Evolutionary conservation across 2,329 filamentous ascomycete genomes (phyloP), one percentile per base, ranked within the genome.

Genomic region (Pseudogymnoascus sp.): DNA sequence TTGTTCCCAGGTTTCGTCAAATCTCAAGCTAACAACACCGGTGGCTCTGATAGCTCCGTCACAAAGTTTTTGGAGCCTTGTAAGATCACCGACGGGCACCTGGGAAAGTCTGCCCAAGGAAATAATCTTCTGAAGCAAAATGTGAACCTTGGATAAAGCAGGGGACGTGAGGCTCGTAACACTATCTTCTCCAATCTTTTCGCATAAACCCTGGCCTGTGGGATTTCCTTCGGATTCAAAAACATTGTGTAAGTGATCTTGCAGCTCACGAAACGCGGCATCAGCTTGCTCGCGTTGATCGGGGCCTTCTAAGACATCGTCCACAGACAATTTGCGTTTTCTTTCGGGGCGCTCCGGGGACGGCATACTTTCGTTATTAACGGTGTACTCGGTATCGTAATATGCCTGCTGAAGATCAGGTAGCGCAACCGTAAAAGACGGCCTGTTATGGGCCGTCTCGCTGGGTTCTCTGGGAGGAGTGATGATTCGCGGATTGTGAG

Each of bases 231-330:
- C 91, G 4, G 89, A 88, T 67, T 90, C 83, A 68, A 93, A 91
- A 15, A 96, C 82, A 23, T 87, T 85, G 62, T 85, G 80, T 3
- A 96, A 78, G 59, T 92, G 82, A 38, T 83, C 82, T 63, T 88
- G 83, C 11, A 99, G 78, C 63, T 87, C 86, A 62, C 87, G 78
- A 53, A 93, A 80, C 47, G 90, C 88, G 10, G 85, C 82, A 69
- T 96, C 87, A 4, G 88, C 89, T 70, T 92, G 87, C 69, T 96
- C 87, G 61, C 88, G 87, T 74, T 96, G 90, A 71, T 96, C 91
- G 2, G 91, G 78, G 44, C 84, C 85, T 50, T 83, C 80, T 7
- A 79, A 80, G 60, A 82, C 78, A 19, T 77, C 50, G 28, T 57
- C 74, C 21, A 78, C 77, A 23, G 80, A 77, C 38, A 76, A 76